Evolutionary conservation across 2,329 filamentous ascomycete species (phyloP).

Genomic region (Aspergillus versicolor): DNA sequence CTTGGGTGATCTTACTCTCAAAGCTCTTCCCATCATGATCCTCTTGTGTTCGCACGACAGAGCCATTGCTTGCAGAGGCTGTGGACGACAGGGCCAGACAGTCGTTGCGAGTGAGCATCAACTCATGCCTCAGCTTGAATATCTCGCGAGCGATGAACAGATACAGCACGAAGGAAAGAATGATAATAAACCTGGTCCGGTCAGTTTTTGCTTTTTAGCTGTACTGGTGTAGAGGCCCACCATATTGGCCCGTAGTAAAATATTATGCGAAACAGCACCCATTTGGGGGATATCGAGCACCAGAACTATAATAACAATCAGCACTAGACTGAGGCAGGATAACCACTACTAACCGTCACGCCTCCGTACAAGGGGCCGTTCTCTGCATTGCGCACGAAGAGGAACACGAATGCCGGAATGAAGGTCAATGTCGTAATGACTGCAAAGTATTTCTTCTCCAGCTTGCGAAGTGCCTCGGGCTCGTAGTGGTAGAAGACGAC

Average conservation of each 20-base stretch:
- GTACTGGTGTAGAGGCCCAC: conserved; percentile 17
- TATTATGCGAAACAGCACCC: conserved; percentile 36
- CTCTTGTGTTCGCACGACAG: not conserved
- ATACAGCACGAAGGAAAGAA: conserved; percentile 22
- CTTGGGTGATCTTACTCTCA: not conserved
- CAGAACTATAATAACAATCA: conserved; percentile 27
- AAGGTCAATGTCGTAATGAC: conserved; percentile 32
- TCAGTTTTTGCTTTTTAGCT: not conserved
- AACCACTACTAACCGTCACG: conserved; percentile 29
- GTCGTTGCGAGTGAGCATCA: conserved; percentile 30
- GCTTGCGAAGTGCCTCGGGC: conserved; percentile 27
- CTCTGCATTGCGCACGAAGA: conserved; percentile 31
- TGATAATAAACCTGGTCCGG: conserved; percentile 29
- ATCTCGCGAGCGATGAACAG: conserved; percentile 34
- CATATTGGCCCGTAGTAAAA: conserved; percentile 40
- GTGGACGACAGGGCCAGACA: conserved; percentile 27
- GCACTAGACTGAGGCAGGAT: not conserved
- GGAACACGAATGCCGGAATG: conserved; percentile 35
- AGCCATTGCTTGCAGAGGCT: conserved; percentile 13
- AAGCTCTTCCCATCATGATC: not conserved
- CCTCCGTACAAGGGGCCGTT: conserved; percentile 40
- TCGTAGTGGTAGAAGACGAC: conserved; percentile 39
- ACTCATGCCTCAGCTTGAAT: conserved; percentile 30
- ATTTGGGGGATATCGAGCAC: conserved; percentile 39
- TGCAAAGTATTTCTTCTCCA: conserved; percentile 34